A percentile compares a stretch with the other conserved stretches of the same genome.
Evolutionary conservation across 495 filamentous ascomycete species (phyloP).

Genomic region (Annulohypoxylon bovei): DNA sequence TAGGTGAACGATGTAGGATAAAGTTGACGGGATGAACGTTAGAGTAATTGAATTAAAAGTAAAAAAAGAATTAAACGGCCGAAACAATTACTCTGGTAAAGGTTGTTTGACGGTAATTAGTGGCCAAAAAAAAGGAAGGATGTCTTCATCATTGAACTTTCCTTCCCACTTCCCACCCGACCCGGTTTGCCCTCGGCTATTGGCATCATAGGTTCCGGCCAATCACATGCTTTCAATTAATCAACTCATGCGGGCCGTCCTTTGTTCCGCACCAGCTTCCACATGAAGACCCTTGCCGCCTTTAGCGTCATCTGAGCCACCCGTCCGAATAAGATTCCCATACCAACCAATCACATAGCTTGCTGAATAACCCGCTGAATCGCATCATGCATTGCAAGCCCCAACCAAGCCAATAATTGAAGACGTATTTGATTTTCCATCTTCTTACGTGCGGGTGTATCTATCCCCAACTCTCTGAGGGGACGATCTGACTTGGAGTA

Average conservation of each 20-base stretch:
- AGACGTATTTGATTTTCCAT: constrained; percentile 22
- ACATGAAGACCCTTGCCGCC: constrained; percentile 10
- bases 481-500: background rate
- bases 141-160: constrained; percentile 47
- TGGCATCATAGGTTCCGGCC: constrained; percentile 29
- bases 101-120: constrained; percentile 27
- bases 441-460: background rate
- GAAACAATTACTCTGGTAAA: constrained; percentile 29
- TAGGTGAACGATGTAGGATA: background rate
- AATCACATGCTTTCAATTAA: constrained; percentile 48
- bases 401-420: constrained; percentile 14
- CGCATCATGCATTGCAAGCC: background rate
- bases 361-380: constrained; percentile 17
- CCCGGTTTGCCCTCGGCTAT: constrained; percentile 51
- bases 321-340: background rate
- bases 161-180: constrained; percentile 39
- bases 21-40: background rate
- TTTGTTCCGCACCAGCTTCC: constrained; percentile 24
- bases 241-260: constrained; percentile 36
- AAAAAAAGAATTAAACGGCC: constrained; percentile 15
- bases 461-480: background rate
- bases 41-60: background rate
- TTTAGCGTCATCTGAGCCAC: constrained; percentile 10
- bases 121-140: constrained; percentile 35
- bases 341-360: constrained; percentile 1